Percentiles rank a stretch among this genome's conserved stretches.
Conservation (phyloP, 257 asterid genomes). For the Solanum paucissectum region DNA sequence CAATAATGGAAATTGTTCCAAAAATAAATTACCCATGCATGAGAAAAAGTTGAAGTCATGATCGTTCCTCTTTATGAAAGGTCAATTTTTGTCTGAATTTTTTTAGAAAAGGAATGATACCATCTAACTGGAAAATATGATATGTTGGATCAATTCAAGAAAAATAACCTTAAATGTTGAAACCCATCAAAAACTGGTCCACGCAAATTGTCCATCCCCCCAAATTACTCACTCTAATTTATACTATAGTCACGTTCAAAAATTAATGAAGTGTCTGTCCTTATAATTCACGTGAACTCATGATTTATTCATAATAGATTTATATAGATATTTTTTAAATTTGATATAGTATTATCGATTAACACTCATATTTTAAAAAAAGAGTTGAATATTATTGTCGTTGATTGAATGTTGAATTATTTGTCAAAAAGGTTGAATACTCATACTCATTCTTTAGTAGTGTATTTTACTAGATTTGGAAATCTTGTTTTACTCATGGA, state of each 20-base stretch:
- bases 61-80: neutral
- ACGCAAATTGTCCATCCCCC: neutral
- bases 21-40: neutral
- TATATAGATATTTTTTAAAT: too few species aligned
- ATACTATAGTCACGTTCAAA: neutral
- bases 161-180: neutral
- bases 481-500: neutral
- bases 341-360: too few species aligned
- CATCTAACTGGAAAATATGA: neutral
- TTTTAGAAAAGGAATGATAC: neutral
- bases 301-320: neutral
- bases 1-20: neutral
- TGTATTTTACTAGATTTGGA: neutral
- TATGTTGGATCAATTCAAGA: neutral
- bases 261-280: neutral
- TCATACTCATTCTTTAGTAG: neutral
- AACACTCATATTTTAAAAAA: rapidly evolving
- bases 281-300: neutral
- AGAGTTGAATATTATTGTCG: too few species aligned
- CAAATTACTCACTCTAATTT: neutral
- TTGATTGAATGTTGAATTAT: too few species aligned
- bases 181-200: neutral
- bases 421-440: neutral
- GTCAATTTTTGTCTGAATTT: neutral
- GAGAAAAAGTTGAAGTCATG: neutral